Conservation (phyloP, 2,329 filamentous ascomycete genomes). For the Cordyceps militaris region DNA sequence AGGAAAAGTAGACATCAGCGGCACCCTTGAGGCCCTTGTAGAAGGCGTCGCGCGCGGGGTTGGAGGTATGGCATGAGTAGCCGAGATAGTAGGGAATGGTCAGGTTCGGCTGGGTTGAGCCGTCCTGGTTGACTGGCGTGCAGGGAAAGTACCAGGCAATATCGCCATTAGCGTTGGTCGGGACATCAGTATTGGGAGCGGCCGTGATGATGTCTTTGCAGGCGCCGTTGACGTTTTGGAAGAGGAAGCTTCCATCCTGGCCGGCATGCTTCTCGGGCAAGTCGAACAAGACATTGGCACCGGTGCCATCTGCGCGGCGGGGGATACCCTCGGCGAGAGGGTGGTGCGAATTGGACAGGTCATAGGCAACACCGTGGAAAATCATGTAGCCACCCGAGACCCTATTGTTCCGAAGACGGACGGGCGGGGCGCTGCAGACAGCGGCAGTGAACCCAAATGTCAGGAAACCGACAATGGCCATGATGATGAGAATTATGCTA, state of each 20-base stretch:
- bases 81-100: conserved; percentile 73
- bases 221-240: conserved; percentile 95
- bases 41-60: conserved; percentile 61
- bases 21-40: conserved; percentile 60
- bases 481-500: conserved; percentile 85
- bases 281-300: conserved; percentile 79
- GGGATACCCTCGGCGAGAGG: conserved; percentile 75
- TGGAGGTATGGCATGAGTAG: conserved; percentile 81
- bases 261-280: conserved; percentile 74
- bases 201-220: conserved; percentile 86
- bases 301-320: conserved; percentile 35
- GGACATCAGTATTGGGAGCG: conserved; percentile 66
- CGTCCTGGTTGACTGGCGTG: conserved; percentile 85
- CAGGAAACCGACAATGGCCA: conserved; percentile 83
- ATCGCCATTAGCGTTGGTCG: conserved; percentile 63
- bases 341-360: conserved; percentile 70
- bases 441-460: conserved; percentile 93
- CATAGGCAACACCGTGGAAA: conserved; percentile 86
- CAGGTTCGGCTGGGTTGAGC: conserved; percentile 68
- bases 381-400: conserved; percentile 86
- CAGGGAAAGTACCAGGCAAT: conserved; percentile 98
- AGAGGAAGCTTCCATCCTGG: conserved; percentile 93
- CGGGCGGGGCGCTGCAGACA: conserved; percentile 68
- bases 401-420: conserved; percentile 74
- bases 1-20: conserved; percentile 92